A percentile compares a stretch with the other conserved stretches of the same genome.
Evolutionary conservation across 768 basidiomycete genomes (phyloP).

Genomic region (Sarcomyxa edulis): DNA sequence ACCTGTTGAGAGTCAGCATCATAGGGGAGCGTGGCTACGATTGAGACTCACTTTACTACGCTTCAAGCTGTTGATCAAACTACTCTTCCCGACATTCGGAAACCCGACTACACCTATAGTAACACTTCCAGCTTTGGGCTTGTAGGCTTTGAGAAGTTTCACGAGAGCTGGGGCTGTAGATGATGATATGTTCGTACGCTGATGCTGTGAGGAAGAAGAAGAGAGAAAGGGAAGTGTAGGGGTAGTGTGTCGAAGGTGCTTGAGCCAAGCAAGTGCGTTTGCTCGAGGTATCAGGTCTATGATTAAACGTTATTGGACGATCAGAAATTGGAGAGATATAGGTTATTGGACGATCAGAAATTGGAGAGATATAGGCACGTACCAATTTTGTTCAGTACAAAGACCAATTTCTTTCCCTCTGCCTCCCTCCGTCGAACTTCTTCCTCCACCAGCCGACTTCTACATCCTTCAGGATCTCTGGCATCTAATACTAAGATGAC

Average conservation of each 20-base stretch:
- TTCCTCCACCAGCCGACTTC: conserved; percentile 90
- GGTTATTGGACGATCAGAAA: not conserved
- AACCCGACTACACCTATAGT: conserved; percentile 93
- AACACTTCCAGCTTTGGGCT: conserved; percentile 65
- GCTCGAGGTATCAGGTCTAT: conserved; percentile 84
- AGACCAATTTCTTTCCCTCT: conserved; percentile 89
- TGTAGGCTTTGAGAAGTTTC: conserved; percentile 80
- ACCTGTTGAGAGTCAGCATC: conserved; percentile 37
- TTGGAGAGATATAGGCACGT: conserved; percentile 18
- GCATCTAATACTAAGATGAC: conserved; percentile 89
- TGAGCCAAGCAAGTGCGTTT: conserved; percentile 88
- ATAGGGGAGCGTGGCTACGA: not conserved
- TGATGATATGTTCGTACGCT: conserved; percentile 77
- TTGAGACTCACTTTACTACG: conserved; percentile 57
- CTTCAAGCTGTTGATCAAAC: conserved; percentile 89
- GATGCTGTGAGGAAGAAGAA: conserved; percentile 67
- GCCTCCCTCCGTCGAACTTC: conserved; percentile 81
- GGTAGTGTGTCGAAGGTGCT: conserved; percentile 85
- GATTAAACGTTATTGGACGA: no score
- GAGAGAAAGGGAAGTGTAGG: conserved; percentile 92
- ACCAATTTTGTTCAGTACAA: conserved; percentile 98
- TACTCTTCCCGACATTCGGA: conserved; percentile 97
- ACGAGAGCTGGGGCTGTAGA: conserved; percentile 72
- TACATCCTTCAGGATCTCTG: conserved; percentile 89
- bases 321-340: not conserved